Evolutionary conservation across 345 rosid species (phyloP).

Genomic region (Gossypium mustelinum): DNA sequence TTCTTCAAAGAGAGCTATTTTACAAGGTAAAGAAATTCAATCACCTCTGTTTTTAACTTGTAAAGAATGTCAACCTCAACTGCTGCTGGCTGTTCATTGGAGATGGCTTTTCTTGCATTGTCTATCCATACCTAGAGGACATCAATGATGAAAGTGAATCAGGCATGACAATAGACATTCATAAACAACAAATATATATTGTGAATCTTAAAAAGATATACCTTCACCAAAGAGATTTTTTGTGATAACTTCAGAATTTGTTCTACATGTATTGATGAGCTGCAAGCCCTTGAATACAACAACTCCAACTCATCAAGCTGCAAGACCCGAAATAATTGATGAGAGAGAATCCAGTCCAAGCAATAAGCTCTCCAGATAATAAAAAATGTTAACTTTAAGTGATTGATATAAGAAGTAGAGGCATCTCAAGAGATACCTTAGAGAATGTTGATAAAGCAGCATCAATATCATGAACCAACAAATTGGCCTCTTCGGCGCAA

Average conservation of each 20-base stretch:
- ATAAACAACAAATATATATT: not conserved
- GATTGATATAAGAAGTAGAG: constrained; percentile 3
- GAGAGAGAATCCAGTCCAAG: not conserved
- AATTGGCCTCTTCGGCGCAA: constrained; percentile 56
- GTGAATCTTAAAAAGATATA: constrained; percentile 22
- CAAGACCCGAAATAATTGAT: constrained; percentile 7
- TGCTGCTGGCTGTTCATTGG: constrained; percentile 35
- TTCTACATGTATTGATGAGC: constrained; percentile 48
- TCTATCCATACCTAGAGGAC: constrained; percentile 55
- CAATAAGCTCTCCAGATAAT: constrained; percentile 3
- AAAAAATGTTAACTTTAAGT: not conserved
- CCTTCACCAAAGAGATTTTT: constrained; percentile 65
- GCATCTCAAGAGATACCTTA: constrained; percentile 32
- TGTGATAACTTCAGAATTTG: constrained; percentile 47
- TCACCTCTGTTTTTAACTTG: constrained; percentile 81
- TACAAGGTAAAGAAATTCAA: constrained; percentile 12
- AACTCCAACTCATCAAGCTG: constrained; percentile 70
- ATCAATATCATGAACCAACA: constrained; percentile 52
- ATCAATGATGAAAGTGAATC: constrained; percentile 19
- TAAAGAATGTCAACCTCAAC: constrained; percentile 51
- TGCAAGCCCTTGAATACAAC: constrained; percentile 48
- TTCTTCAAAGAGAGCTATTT: not conserved
- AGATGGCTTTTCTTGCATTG: constrained; percentile 42
- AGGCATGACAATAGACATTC: constrained; percentile 11
- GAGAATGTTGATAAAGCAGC: constrained; percentile 45